Evolutionary conservation across 2,329 filamentous ascomycete species (phyloP).

Genomic region (Neobulgaria alba): DNA sequence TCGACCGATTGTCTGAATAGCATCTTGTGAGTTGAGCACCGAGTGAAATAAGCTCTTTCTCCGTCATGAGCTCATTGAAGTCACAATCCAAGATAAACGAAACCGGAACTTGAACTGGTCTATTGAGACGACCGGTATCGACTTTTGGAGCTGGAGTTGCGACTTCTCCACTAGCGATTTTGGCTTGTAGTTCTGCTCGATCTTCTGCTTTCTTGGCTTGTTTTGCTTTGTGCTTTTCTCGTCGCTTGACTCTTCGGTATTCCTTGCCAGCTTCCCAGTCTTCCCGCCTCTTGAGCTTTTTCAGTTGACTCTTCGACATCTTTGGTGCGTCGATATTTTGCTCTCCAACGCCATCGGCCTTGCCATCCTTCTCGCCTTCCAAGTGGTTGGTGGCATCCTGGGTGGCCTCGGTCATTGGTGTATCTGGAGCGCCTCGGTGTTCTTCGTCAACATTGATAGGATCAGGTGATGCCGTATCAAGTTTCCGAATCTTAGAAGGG

Average conservation of each 20-base stretch:
- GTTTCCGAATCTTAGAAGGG: conserved; percentile 24
- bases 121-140: conserved; percentile 9
- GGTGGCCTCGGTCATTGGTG: background rate
- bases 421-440: background rate
- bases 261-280: conserved; percentile 68
- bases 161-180: conserved; percentile 26
- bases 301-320: conserved; percentile 79
- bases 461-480: conserved; percentile 9
- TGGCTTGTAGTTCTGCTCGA: conserved; percentile 36
- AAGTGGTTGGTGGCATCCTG: background rate
- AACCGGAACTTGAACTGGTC: conserved; percentile 56
- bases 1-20: conserved; percentile 78
- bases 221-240: conserved; percentile 42
- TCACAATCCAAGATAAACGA: conserved; percentile 83
- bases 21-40: conserved; percentile 75
- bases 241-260: conserved; percentile 44
- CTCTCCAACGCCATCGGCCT: background rate
- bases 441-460: background rate
- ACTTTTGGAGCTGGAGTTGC: conserved; percentile 7
- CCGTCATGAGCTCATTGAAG: conserved; percentile 83
- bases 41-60: conserved; percentile 77
- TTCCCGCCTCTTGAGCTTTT: conserved; percentile 64
- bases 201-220: conserved; percentile 40
- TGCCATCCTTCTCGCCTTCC: conserved; percentile 3
- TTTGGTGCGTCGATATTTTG: conserved; percentile 8